Evolutionary conservation across 2,329 filamentous ascomycete species (phyloP).

Genomic region (Pseudogymnoascus destructans): DNA sequence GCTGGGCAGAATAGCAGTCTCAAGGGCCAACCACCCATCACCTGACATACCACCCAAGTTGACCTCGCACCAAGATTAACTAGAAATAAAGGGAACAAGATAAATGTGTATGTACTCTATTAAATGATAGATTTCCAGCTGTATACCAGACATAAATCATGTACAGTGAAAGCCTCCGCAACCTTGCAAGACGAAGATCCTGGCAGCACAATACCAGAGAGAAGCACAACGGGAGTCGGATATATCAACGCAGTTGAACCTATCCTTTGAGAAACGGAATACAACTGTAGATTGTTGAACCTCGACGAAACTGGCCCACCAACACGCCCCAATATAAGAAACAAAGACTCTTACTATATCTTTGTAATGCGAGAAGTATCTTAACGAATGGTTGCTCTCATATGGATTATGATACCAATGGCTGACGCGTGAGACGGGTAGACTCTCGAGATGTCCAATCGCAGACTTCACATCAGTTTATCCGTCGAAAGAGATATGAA

Average conservation of each 20-base stretch:
- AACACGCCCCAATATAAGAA: not conserved
- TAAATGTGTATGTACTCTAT: not conserved
- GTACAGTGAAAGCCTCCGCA: not conserved
- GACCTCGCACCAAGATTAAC: not conserved
- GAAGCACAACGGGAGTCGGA: not conserved
- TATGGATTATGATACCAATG: not conserved
- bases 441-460: not conserved
- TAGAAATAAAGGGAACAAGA: not conserved
- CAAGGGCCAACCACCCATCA: not conserved
- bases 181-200: not conserved
- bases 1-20: not conserved
- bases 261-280: not conserved
- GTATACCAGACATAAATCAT: not conserved
- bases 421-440: not conserved
- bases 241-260: not conserved
- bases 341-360: not conserved
- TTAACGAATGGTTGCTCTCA: not conserved
- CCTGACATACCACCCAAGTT: not conserved
- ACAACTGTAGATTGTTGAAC: not conserved
- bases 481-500: not conserved
- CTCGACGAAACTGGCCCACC: not conserved
- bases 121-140: not conserved
- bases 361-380: not conserved
- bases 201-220: not conserved
- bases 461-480: not conserved